These are phyloP conservation scores for Penicillium sumatraense DNA, from an alignment of 2,329 filamentous ascomycete species.

Conservation along the genomic window DNA sequence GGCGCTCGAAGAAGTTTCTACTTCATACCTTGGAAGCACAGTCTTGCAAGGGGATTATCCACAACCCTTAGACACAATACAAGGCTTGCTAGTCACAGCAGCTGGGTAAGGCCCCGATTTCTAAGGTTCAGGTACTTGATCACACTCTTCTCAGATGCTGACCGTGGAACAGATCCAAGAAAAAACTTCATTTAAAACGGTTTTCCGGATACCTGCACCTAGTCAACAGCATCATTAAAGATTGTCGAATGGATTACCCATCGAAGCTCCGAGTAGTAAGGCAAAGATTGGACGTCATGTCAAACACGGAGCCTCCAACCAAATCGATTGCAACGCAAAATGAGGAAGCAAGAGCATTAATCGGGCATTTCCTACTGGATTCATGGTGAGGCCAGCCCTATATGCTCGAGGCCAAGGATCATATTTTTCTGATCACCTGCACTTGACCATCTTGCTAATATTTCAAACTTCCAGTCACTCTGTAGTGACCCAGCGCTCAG, in stretches of 20 bases:
- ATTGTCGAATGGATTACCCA: conserved; percentile 10
- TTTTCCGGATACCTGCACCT: conserved; percentile 13
- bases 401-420: too few species aligned
- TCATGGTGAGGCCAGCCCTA: conserved; percentile 6
- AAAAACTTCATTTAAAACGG: conserved; percentile 10
- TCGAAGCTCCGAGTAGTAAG: conserved; percentile 9
- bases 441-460: too few species aligned
- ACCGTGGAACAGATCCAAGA: conserved; percentile 10
- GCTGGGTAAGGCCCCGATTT: conserved; percentile 11
- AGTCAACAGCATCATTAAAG: conserved; percentile 10
- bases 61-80: conserved; percentile 9
- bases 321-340: conserved; percentile 5
- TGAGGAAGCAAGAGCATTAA: conserved; percentile 12
- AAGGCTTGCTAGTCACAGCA: conserved; percentile 13
- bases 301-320: background rate
- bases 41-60: conserved; percentile 8
- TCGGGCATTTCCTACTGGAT: conserved; percentile 12
- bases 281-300: conserved; percentile 6
- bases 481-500: conserved; percentile 6
- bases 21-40: conserved; percentile 5
- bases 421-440: too few species aligned
- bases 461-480: conserved; percentile 1
- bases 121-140: background rate
- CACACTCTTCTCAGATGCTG: background rate
- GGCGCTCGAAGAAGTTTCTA: conserved; percentile 13